These are phyloP conservation scores for Morella rubra DNA, from an alignment of 306 rosid genomes.

Conservation along the genomic window DNA sequence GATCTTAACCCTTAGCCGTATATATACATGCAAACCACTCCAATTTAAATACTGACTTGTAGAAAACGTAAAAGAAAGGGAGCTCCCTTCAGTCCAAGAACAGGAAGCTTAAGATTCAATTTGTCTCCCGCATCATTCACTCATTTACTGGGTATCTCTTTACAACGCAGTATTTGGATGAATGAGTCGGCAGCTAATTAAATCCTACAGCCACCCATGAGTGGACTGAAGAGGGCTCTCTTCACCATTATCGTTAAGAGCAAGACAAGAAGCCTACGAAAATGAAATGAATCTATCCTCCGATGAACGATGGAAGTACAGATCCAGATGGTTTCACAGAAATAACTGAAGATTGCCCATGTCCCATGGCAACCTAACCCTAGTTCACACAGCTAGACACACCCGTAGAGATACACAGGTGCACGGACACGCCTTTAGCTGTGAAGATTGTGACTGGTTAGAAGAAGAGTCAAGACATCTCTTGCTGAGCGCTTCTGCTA, in stretches of 20 bases:
- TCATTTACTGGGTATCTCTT: slow-evolving; percentile 55
- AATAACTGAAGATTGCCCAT: neutral
- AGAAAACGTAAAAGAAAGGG: slow-evolving; percentile 39
- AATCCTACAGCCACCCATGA: slow-evolving; percentile 56
- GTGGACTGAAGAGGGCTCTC: slow-evolving; percentile 99
- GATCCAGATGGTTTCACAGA: slow-evolving; percentile 12
- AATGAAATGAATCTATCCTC: neutral
- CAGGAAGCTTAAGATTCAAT: slow-evolving; percentile 74
- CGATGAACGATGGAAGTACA: neutral
- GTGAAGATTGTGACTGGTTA: neutral
- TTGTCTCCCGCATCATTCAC: slow-evolving; percentile 96
- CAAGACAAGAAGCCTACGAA: neutral
- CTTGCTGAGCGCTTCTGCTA: neutral
- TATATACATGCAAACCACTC: neutral
- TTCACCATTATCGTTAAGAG: neutral
- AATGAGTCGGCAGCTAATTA: slow-evolving; percentile 97
- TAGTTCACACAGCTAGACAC: neutral
- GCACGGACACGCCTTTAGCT: neutral
- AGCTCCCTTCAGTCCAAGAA: slow-evolving; percentile 99
- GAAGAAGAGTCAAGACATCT: neutral
- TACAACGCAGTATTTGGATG: slow-evolving; percentile 77
- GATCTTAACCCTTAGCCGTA: neutral
- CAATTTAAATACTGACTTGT: neutral
- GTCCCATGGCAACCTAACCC: slow-evolving; percentile 4
- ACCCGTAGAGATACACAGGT: neutral